phyloP scores from a whole-genome alignment of 257 asterid genomes.

The Cordia subcordata region DNA sequence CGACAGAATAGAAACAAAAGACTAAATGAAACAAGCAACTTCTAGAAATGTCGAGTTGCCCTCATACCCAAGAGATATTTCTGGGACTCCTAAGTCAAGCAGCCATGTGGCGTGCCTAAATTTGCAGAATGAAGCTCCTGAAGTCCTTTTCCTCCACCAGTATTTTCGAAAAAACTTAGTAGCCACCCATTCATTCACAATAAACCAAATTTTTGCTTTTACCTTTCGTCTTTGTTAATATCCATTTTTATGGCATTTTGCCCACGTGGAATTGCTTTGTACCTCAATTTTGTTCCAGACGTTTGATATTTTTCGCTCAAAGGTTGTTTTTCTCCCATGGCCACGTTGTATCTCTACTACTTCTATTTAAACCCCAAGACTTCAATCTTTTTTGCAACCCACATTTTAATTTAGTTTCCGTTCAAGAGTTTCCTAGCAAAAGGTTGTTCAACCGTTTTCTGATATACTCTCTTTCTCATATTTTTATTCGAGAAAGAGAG shows the following conservation, averaged over 20 bases:
- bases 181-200: slow-evolving; percentile 4
- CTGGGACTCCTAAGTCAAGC: background rate
- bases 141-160: background rate
- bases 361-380: slow-evolving; percentile 24
- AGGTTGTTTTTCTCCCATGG: background rate
- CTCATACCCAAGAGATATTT: background rate
- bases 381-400: background rate
- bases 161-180: background rate
- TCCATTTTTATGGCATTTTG: background rate
- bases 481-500: slow-evolving; percentile 3
- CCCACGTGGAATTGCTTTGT: slow-evolving; percentile 24
- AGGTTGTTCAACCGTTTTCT: background rate
- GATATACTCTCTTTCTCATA: slow-evolving; percentile 5
- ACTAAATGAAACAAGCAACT: too few species aligned
- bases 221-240: background rate
- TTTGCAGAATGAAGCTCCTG: background rate
- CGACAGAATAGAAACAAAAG: too few species aligned
- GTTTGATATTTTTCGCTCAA: slow-evolving; percentile 25
- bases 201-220: background rate
- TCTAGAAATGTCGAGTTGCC: background rate
- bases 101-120: background rate
- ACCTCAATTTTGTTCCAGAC: slow-evolving; percentile 11
- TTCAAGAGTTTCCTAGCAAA: background rate
- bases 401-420: background rate
- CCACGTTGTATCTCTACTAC: background rate